Base-by-base conservation (phyloP, 1,284 basidiomycete genomes). In the Cutaneotrichosporon cavernicola region DNA sequence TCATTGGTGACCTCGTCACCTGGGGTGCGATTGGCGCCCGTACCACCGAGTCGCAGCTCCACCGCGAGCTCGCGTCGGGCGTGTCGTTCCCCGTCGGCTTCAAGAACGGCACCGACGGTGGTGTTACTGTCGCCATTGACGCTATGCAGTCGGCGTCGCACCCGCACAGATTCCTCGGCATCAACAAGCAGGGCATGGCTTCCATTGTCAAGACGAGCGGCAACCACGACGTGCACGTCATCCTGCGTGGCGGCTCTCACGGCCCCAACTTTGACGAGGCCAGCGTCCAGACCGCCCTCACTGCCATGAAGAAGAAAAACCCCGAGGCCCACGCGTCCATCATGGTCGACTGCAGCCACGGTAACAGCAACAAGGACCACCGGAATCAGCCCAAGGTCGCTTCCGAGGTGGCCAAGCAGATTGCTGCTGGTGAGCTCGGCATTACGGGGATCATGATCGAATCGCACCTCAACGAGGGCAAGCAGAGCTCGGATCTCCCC, bases 101-200 rank as follows among this genome's bases (percentile, higher is more conserved):
- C 89, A 99, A 99, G 82, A 99, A 99, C 80, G 95, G 95, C 61
- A 98, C 96, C 6, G 95, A 98, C 79, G 96, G 96, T 58, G 90
- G 89, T 53, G 88, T 92, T 69, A 74, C 83, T 67, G 80, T 83
- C 47, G 95, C 96, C 5, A 90, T 99, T 62, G 96, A 99, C 81
- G 96, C 97, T 16, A 98, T 99, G 91, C 88, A 90, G 69, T 90
- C 92, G 0, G 88, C 93, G 13, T 89, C 89, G 7, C 90, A 93
- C 78, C 91, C 93, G 21, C 96, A 99, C 81, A 90, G 91, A 61
- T 99, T 99, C 85, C 92, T 99, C 87, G 95, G 94, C 75, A 95
- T 99, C 68, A 97, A 95, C 59, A 90, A 92, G 76, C 90, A 96
- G 68, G 95, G 86, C 55, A 87, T 97, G 63, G 94, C 95, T 21